A percentile compares a stretch with the other conserved stretches of the same genome.
These are phyloP conservation scores for Microbotryum violaceum DNA, from an alignment of 1,284 basidiomycete species.

Conservation along the genomic window DNA sequence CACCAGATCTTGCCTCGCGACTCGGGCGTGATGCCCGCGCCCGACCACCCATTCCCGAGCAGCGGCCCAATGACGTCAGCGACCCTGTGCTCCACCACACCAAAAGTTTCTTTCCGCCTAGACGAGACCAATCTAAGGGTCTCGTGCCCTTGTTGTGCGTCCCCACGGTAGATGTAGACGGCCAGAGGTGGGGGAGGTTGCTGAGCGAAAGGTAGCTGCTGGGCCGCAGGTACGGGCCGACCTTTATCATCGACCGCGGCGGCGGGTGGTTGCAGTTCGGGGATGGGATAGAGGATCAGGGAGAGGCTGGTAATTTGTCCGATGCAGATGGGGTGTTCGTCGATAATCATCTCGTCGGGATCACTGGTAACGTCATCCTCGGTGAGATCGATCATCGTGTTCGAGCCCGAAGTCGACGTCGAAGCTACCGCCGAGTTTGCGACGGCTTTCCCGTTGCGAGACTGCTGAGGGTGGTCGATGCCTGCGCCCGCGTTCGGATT, in stretches of 20 bases:
- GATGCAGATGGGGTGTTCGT: conserved; percentile 57
- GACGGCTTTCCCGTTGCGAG: no score
- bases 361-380: conserved; percentile 17
- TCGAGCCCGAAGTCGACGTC: not conserved
- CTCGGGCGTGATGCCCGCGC: conserved; percentile 37
- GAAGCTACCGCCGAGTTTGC: not conserved
- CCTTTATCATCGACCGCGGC: conserved; percentile 24
- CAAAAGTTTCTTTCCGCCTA: conserved; percentile 59
- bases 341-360: conserved; percentile 22
- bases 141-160: conserved; percentile 52
- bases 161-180: conserved; percentile 14
- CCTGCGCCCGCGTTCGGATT: no score
- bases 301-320: conserved; percentile 73
- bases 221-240: conserved; percentile 20
- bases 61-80: conserved; percentile 69
- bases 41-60: conserved; percentile 43
- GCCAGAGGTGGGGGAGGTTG: conserved; percentile 39
- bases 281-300: conserved; percentile 75
- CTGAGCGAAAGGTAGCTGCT: not conserved
- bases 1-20: conserved; percentile 68
- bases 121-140: conserved; percentile 74
- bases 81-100: conserved; percentile 73
- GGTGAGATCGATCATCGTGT: conserved; percentile 13
- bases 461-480: no score
- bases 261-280: conserved; percentile 55